A percentile compares a stretch with the other conserved stretches of the same genome.
Conservation (phyloP, 1,284 basidiomycete genomes). For the Cutaneotrichosporon arboriforme region DNA sequence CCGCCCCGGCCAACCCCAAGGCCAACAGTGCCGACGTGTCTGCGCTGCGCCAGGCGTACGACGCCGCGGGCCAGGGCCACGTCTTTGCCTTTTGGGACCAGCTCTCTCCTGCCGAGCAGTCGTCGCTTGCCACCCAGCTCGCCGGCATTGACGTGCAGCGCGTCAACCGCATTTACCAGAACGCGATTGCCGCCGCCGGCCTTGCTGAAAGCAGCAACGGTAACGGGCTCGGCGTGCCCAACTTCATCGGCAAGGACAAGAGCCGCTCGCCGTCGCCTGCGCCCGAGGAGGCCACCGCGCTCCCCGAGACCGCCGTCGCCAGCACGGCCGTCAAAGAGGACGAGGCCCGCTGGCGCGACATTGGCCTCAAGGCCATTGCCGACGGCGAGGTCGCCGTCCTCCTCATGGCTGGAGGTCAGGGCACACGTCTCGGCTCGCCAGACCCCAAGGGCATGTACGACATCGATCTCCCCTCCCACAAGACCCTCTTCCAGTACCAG, state of each 20-base stretch:
- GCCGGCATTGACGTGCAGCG: slow-evolving; percentile 76
- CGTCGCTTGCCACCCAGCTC: slow-evolving; percentile 66
- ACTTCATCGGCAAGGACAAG: slow-evolving; percentile 20
- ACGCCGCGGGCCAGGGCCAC: slow-evolving; percentile 78
- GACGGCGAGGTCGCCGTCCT: slow-evolving; percentile 82
- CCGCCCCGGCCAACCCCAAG: neutral
- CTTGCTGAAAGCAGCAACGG: slow-evolving; percentile 40
- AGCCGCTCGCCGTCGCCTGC: slow-evolving; percentile 30
- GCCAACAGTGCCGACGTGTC: slow-evolving; percentile 22
- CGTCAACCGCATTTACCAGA: slow-evolving; percentile 81
- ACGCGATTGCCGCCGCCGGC: slow-evolving; percentile 67
- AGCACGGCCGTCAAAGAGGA: slow-evolving; percentile 56
- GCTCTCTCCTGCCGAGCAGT: slow-evolving; percentile 63
- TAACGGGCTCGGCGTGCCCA: neutral
- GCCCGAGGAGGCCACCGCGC: slow-evolving; percentile 51
- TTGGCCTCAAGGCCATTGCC: slow-evolving; percentile 75
- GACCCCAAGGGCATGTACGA: slow-evolving; percentile 98
- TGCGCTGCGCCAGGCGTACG: slow-evolving; percentile 54
- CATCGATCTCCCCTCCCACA: slow-evolving; percentile 86
- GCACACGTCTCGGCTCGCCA: slow-evolving; percentile 84
- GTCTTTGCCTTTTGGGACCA: slow-evolving; percentile 80
- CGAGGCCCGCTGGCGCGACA: slow-evolving; percentile 62
- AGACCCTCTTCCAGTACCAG: slow-evolving; percentile 93
- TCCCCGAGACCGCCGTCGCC: slow-evolving; percentile 68
- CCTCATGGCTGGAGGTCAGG: slow-evolving; percentile 97